Percentiles rank a stretch among this genome's conserved stretches.
These are phyloP conservation scores for Vaccinium corymbosum DNA, from an alignment of 148 eudicot genomes.

Conservation along the genomic window DNA sequence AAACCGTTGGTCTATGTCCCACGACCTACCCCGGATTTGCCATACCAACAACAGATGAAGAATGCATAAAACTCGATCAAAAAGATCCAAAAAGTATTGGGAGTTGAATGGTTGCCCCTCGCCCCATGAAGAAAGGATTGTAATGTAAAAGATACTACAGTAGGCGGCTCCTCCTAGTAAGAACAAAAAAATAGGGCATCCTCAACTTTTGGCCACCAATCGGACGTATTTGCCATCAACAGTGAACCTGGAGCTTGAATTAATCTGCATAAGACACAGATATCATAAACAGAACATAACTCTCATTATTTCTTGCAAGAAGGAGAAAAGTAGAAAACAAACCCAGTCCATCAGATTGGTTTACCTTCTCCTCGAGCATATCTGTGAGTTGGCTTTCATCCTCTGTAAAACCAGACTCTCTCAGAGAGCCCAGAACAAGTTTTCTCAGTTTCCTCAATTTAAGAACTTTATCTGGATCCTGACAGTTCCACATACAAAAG, in stretches of 20 bases:
- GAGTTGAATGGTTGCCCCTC: not conserved
- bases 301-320: not conserved
- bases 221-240: slow-evolving; percentile 68
- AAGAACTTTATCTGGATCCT: slow-evolving; percentile 57
- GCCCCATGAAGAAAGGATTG: not conserved
- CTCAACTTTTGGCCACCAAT: slow-evolving; percentile 38
- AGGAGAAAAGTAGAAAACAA: not conserved
- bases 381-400: slow-evolving; percentile 39
- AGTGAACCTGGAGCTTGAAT: slow-evolving; percentile 57
- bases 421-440: slow-evolving; percentile 45
- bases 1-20: not conserved
- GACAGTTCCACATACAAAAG: slow-evolving; percentile 18
- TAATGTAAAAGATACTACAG: not conserved
- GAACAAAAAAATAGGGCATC: not conserved
- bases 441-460: slow-evolving; percentile 71
- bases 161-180: not conserved
- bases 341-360: not conserved
- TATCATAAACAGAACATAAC: not conserved
- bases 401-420: slow-evolving; percentile 43
- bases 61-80: not conserved
- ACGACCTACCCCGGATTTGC: not conserved
- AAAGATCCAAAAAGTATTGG: not conserved
- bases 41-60: not conserved
- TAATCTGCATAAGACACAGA: slow-evolving; percentile 44
- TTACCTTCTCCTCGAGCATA: slow-evolving; percentile 62